Percentiles rank a stretch among this genome's conserved stretches.
Conservation (phyloP, 768 basidiomycete species). For the Tephrocybe sp. region DNA sequence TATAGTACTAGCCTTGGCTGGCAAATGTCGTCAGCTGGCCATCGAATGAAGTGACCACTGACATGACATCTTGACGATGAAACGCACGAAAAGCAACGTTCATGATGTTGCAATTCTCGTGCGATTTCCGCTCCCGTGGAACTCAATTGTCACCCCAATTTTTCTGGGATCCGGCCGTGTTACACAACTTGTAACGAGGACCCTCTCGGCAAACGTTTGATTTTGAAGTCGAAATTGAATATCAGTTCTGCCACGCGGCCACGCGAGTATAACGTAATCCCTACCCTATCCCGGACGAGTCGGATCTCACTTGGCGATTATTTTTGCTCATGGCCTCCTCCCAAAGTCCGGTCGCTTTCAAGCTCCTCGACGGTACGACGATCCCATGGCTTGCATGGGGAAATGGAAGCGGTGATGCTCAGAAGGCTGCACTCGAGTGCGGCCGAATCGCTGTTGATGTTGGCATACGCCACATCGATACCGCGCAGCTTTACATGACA, state of each 20-base stretch:
- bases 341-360: conserved; percentile 16
- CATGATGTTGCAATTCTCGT: too few species aligned
- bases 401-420: conserved; percentile 38
- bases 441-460: conserved; percentile 28
- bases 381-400: conserved; percentile 53
- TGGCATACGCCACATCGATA: conserved; percentile 51
- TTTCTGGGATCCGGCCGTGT: not conserved
- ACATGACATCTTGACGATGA: too few species aligned
- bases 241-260: not conserved
- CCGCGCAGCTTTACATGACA: conserved; percentile 47
- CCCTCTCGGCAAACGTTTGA: not conserved
- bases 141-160: not conserved
- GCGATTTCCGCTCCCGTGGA: too few species aligned
- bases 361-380: conserved; percentile 29
- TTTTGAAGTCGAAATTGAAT: not conserved
- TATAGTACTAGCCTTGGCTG: too few species aligned
- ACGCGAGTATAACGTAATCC: not conserved
- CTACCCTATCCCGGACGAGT: conserved; percentile 16
- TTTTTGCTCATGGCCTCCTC: not conserved
- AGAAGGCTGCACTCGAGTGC: conserved; percentile 30
- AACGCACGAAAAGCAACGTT: too few species aligned
- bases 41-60: too few species aligned
- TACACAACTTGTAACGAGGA: not conserved
- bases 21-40: too few species aligned
- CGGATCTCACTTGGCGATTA: conserved; percentile 18